Base-by-base conservation (phyloP, 2,329 filamentous ascomycete genomes). In the Fusarium pininemorale region DNA sequence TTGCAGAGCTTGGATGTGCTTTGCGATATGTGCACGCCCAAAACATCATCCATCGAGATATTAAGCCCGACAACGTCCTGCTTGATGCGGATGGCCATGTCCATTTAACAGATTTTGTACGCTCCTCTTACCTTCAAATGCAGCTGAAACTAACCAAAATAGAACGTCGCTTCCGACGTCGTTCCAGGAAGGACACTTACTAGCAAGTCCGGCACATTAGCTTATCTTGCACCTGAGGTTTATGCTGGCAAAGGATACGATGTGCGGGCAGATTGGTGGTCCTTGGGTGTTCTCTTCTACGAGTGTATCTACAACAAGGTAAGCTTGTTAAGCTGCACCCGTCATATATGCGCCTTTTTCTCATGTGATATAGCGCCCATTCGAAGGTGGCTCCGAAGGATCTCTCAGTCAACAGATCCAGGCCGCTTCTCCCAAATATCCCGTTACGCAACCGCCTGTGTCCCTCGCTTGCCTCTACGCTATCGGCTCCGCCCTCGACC, bases 221-320 rank as follows among this genome's bases (percentile, higher is more conserved):
- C 96, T 61, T 99, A 99, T 80, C 90, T 99, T 13, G 95, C 96
- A 3, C 96, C 96, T 9, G 96, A 99, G 82, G 96, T 98, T 5
- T 99, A 98, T 79, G 89, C 92, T 74, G 96, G 96, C 55, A 92
- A 91, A 70, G 96, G 96, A 44, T 99, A 99, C 80, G 92, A 93
- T 69, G 91, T 91, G 53, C 94, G 96, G 77, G 95, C 96, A 47
- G 96, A 99, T 82, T 99, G 96, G 96, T 99, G 96, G 96, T 98
- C 96, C 11, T 84, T 99, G 28, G 96, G 96, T 55, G 96, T 99
- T 51, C 89, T 97, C n/a, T 98, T 98, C 82, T 99, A 98, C 83
- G 96, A 99, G 83, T 98, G 96, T 88, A 98, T 99, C 75, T 99
- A 98, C 85, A 98, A 97, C 85, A 98, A 97, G 92, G 94, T 95